A percentile compares a stretch with the other conserved stretches of the same genome.
Conservation (phyloP, 306 rosid species). For the Citrullus colocynthis region DNA sequence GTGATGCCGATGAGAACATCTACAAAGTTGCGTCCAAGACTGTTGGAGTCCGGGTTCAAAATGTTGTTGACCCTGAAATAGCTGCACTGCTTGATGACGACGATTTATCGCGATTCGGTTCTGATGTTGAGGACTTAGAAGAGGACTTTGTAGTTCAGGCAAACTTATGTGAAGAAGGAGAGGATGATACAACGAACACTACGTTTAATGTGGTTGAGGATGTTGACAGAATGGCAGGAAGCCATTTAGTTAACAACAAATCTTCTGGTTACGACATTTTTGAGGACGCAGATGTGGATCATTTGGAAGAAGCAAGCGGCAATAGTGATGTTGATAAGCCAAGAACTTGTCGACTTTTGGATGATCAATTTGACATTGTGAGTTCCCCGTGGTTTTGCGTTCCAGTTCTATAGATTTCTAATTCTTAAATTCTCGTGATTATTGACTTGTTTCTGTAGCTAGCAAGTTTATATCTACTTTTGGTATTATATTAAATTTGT, state of each 20-base stretch:
- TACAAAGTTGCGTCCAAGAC: constrained; percentile 57
- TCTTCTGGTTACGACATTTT: constrained; percentile 12
- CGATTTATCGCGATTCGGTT: constrained; percentile 62
- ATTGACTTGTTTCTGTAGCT: background rate
- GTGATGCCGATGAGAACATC: constrained; percentile 29
- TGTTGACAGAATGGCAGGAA: background rate
- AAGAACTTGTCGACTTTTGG: constrained; percentile 52
- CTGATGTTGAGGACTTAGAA: constrained; percentile 81
- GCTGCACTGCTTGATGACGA: constrained; percentile 71
- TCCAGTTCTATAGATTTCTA: background rate
- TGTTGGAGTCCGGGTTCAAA: constrained; percentile 51
- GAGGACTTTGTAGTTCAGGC: constrained; percentile 88
- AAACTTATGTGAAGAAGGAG: constrained; percentile 30
- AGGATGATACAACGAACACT: background rate
- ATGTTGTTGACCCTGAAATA: constrained; percentile 75
- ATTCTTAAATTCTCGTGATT: background rate
- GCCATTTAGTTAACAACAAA: background rate
- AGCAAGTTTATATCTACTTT: background rate
- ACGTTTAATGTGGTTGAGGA: constrained; percentile 10
- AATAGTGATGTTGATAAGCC: constrained; percentile 28
- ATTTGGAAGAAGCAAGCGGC: background rate
- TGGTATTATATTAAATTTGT: background rate
- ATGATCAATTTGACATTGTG: constrained; percentile 76
- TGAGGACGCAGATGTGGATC: constrained; percentile 7
- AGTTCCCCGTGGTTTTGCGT: constrained; percentile 16